Base-by-base conservation (phyloP, 2,329 filamentous ascomycete species). In the Dactylella cylindrospora region DNA sequence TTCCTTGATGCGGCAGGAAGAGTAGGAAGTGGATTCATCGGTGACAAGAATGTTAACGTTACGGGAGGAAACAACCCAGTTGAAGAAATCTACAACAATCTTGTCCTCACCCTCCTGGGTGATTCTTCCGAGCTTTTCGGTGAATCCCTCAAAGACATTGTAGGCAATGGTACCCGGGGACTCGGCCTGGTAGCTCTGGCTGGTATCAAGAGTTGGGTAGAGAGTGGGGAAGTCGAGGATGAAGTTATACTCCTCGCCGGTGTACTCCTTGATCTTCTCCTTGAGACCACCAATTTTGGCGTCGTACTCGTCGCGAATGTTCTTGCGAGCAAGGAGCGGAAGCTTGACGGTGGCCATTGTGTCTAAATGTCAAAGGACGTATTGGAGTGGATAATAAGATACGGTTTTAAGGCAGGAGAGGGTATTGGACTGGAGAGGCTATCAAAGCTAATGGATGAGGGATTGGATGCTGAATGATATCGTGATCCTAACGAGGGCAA, bases 311-410 rank as follows among this genome's bases (percentile, higher is more conserved):
- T 62, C 57, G 17, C 57, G 57, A 26, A 62, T 62, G 38, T 54
- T 52, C 36, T 62, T 62, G 43, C 57, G 57, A 22, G 57, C 28
- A 25, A 36, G 19, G 31, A 62, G 49, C 28, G 57, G 44, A 38
- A 62, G 43, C 45, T 62, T 62, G n/a, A n/a, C n/a, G 25, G 57
- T 26, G 7, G 57, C 49, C 57, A 62, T 62, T 29, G 38, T 47
- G 13, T 6, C 43, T 40, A 23, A 25, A 36, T 13, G 19, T 40
- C 19, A 6, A 12, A 32, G 44, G 43, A 33, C 10, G 13, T 38
- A 38, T 23, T 13, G n/a, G n/a, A n/a, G 15, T 38, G 15, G 35
- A 38, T 17, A 38, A 36, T 45, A 28, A n/a, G 19, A 35, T 45
- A 45, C 22, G 36, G 38, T 44, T 38, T 36, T 12, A 45, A 31